Evolutionary conservation across 805 yeast genomes (phyloP).

Genomic region (Metschnikowia orientalis): DNA sequence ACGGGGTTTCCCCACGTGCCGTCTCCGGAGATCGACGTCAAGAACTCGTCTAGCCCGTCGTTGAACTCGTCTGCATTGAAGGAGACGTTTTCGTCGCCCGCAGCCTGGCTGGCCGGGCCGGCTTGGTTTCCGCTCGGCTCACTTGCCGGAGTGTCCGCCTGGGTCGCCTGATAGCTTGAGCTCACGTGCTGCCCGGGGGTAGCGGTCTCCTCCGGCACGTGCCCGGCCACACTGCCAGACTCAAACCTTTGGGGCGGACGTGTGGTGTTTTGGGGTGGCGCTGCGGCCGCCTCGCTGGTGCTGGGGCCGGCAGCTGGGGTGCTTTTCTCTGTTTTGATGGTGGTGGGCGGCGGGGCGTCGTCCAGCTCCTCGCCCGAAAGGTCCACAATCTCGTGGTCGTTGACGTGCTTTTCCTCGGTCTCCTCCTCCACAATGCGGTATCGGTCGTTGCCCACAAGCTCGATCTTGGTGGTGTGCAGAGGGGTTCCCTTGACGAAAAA

Average conservation of each 20-base stretch:
- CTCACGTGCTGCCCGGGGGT: neutral
- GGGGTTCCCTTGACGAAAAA: constrained; percentile 41
- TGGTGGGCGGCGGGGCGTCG: constrained; percentile 1
- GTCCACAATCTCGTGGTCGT: constrained; percentile 23
- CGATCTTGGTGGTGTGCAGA: constrained; percentile 28
- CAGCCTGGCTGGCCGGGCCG: neutral
- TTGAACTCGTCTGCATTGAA: constrained; percentile 16
- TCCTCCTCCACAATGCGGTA: constrained; percentile 32
- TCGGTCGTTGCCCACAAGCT: constrained; percentile 31
- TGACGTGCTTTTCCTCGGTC: constrained; percentile 10
- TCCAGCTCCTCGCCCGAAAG: constrained; percentile 28
- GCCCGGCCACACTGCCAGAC: neutral
- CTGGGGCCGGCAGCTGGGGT: neutral
- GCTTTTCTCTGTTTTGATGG: neutral
- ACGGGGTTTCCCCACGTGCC: constrained; percentile 42
- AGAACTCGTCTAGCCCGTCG: constrained; percentile 30
- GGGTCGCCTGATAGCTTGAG: too few species aligned
- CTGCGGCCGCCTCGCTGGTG: neutral
- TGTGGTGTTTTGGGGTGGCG: too few species aligned
- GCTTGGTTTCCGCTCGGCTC: neutral
- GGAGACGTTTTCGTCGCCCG: neutral
- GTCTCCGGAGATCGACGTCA: constrained; percentile 23
- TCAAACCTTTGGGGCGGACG: too few species aligned
- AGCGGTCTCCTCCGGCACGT: neutral
- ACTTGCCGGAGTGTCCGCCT: neutral